Conservation (phyloP, 1,139 yeast species). For the Candida neerlandica region DNA sequence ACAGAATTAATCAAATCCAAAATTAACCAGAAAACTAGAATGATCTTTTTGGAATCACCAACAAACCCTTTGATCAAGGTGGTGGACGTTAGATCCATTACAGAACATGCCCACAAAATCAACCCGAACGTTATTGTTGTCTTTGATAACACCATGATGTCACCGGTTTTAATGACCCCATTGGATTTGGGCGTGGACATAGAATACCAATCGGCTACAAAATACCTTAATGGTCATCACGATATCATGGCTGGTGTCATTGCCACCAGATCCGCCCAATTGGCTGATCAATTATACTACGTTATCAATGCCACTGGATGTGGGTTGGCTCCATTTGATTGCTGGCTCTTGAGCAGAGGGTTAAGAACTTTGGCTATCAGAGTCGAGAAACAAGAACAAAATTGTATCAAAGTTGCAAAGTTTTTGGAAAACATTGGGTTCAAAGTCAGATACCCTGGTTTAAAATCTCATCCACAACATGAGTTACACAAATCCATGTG, state of each 20-base stretch:
- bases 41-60: slow-evolving; percentile 86
- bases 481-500: slow-evolving; percentile 79
- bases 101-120: slow-evolving; percentile 63
- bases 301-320: slow-evolving; percentile 89
- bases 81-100: slow-evolving; percentile 70
- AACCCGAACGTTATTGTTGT: slow-evolving; percentile 76
- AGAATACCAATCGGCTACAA: slow-evolving; percentile 91
- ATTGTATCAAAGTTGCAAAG: slow-evolving; percentile 73
- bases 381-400: slow-evolving; percentile 83
- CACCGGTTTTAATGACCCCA: slow-evolving; percentile 84
- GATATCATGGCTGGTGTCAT: slow-evolving; percentile 91
- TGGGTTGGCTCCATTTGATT: slow-evolving; percentile 89
- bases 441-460: slow-evolving; percentile 83
- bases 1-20: slow-evolving; percentile 58
- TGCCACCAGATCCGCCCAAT: slow-evolving; percentile 62
- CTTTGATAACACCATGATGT: slow-evolving; percentile 95
- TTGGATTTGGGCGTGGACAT: slow-evolving; percentile 85
- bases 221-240: slow-evolving; percentile 90
- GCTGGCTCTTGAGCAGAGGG: slow-evolving; percentile 86
- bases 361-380: slow-evolving; percentile 83
- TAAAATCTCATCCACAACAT: slow-evolving; percentile 78
- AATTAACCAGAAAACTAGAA: slow-evolving; percentile 56
- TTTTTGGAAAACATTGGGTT: slow-evolving; percentile 64
- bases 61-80: slow-evolving; percentile 91
- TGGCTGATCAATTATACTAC: slow-evolving; percentile 72